A percentile compares a stretch with the other conserved stretches of the same genome.
Evolutionary conservation across 148 eudicot species (phyloP).

Genomic region (Tetragonia tetragonoides): DNA sequence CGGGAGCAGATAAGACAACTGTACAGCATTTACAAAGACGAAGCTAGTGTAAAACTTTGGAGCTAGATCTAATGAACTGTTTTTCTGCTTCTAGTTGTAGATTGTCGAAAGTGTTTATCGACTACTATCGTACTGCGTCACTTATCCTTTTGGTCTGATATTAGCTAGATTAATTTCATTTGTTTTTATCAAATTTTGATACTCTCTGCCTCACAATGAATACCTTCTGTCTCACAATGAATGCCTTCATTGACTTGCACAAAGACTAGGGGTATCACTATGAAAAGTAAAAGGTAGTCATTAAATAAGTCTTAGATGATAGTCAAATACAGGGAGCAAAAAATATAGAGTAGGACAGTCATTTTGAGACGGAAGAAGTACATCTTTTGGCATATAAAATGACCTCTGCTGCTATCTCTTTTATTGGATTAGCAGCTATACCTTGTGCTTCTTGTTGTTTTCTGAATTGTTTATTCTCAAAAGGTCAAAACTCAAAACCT

Average conservation of each 20-base stretch:
- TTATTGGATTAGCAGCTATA: not conserved
- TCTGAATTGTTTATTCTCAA: conserved; percentile 4
- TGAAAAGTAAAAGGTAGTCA: no score
- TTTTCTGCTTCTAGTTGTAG: not conserved
- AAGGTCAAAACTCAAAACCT: not conserved
- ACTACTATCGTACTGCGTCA: not conserved
- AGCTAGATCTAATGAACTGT: not conserved
- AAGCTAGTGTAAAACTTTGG: no score
- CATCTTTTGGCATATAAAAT: not conserved
- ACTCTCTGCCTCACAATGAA: no score
- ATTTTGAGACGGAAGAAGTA: not conserved
- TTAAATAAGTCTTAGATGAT: no score
- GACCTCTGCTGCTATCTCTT: not conserved
- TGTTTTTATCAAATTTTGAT: no score
- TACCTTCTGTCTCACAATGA: no score
- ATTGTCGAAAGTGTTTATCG: not conserved
- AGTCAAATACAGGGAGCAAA: no score
- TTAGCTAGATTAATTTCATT: not conserved
- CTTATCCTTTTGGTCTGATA: not conserved
- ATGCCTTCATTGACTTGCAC: no score
- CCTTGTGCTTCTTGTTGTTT: not conserved
- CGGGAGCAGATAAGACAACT: no score
- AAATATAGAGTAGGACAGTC: no score
- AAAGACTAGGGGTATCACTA: no score
- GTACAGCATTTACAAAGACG: no score